Conservation (phyloP, 2,329 filamentous ascomycete genomes). For the Exophiala spinifera region DNA sequence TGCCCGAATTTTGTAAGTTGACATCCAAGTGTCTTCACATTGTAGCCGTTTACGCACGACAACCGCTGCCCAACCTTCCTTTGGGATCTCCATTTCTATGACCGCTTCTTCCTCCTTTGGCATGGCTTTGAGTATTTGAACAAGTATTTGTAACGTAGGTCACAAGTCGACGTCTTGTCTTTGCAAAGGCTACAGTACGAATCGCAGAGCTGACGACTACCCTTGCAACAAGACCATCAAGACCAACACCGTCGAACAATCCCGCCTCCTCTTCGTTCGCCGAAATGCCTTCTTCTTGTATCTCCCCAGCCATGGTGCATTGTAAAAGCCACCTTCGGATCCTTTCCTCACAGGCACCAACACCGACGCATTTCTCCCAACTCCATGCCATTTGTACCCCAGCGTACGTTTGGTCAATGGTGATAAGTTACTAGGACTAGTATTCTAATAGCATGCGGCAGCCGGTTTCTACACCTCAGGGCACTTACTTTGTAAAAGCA, state of each 20-base stretch:
- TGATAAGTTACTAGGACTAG: neutral
- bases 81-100: slow-evolving; percentile 45
- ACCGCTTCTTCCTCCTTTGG: slow-evolving; percentile 43
- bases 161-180: neutral
- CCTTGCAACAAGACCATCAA: neutral
- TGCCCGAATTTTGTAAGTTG: neutral
- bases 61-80: slow-evolving; percentile 51
- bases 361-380: neutral
- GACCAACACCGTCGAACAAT: neutral
- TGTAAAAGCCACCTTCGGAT: neutral
- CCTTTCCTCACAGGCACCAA: too few species aligned
- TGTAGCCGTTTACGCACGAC: slow-evolving; percentile 33
- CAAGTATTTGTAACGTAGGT: too few species aligned
- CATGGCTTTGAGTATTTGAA: slow-evolving; percentile 21
- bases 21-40: neutral
- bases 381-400: neutral
- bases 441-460: too few species aligned
- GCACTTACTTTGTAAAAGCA: too few species aligned
- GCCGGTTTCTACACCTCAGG: neutral
- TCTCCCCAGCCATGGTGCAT: neutral
- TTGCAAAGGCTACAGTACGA: neutral
- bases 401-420: neutral
- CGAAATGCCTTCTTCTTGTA: slow-evolving; percentile 2
- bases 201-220: neutral
- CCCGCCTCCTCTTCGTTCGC: slow-evolving; percentile 31